These are phyloP conservation scores for Amphichorda felina DNA, from an alignment of 2,329 filamentous ascomycete species.

Conservation along the genomic window DNA sequence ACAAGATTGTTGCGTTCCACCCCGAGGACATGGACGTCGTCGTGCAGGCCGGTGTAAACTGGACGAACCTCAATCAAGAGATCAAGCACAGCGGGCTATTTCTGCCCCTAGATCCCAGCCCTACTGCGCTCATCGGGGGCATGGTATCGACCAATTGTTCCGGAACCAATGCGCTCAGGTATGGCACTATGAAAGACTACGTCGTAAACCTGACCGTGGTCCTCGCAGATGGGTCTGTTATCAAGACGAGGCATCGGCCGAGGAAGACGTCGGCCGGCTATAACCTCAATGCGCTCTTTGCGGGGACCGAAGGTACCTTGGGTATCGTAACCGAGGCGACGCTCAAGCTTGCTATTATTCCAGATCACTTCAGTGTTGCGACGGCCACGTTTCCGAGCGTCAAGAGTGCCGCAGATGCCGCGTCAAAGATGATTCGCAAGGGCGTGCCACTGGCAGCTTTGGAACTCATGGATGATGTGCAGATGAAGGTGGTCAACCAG, in stretches of 20 bases:
- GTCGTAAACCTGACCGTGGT: conserved; percentile 62
- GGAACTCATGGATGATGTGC: conserved; percentile 51
- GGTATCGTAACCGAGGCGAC: conserved; percentile 62
- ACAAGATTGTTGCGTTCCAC: conserved; percentile 50
- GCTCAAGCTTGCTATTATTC: conserved; percentile 53
- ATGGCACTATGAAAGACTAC: conserved; percentile 69
- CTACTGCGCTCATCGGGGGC: conserved; percentile 43
- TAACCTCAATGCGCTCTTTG: conserved; percentile 56
- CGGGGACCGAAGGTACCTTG: conserved; percentile 60
- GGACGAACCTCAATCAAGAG: conserved; percentile 54
- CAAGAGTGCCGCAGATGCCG: conserved; percentile 49
- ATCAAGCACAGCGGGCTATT: conserved; percentile 53
- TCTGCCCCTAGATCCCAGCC: conserved; percentile 58
- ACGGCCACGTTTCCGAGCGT: conserved; percentile 49
- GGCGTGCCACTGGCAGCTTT: conserved; percentile 57
- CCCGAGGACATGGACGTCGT: conserved; percentile 61
- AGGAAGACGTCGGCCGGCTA: conserved; percentile 62
- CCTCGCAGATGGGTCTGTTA: conserved; percentile 50
- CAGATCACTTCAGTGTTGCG: conserved; percentile 52
- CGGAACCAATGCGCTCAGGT: conserved; percentile 48
- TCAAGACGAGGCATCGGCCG: conserved; percentile 57
- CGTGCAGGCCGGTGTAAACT: conserved; percentile 57
- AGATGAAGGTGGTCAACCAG: conserved; percentile 58
- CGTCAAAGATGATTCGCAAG: conserved; percentile 49
- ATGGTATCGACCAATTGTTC: conserved; percentile 59